Evolutionary conservation across 352 stramenopile species (phyloP), one percentile per base, ranked within the genome.

Genomic region (Pythium sukuiense): DNA sequence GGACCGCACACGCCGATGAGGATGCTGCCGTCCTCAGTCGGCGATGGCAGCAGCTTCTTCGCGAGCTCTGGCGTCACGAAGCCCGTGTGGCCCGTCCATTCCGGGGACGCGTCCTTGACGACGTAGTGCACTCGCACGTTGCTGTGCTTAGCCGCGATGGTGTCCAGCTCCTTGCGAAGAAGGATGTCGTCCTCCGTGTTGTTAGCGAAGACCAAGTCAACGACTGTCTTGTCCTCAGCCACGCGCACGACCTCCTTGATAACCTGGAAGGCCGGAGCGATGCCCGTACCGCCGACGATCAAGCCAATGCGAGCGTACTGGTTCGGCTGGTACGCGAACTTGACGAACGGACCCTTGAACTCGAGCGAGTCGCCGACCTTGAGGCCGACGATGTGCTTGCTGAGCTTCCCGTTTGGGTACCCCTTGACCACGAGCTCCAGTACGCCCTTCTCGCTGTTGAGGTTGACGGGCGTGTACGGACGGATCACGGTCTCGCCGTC

Each of bases 391-490:
- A 97, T 89, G 73, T 96, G 85, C 65, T 87, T 88, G 63, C 85
- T 95, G 50, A 97, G 78, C 63, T 89, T 84, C 55, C 89, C 89
- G 18, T 76, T 76, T 9, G 87, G 80, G 71, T 97, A 97, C 27
- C 79, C 76, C 72, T 97, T 97, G 63, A 97, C 86, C 46, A 96
- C 80, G 30, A 95, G 80, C 62, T 93, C 81, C 20, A 95, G 64
- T 70, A 81, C 61, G 57, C 86, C 88, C 63, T 85, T 88, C 64
- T 90, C 76, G 32, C 63, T 76, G 65, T 90, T 92, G 45, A 81
- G 81, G 68, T 89, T 91, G 41, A 78, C 83, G n/a, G 90, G 88
- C 48, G 90, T 97, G 81, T 97, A 97, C 20, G 88, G 87, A 12
- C 75, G 76, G 24, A 92, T 72, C n/a, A 92, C 83, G 9, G 59